Percentiles rank a stretch among this genome's conserved stretches.
These are phyloP conservation scores for Ambrosia trifida DNA, from an alignment of 129 eudicot species.

Conservation along the genomic window DNA sequence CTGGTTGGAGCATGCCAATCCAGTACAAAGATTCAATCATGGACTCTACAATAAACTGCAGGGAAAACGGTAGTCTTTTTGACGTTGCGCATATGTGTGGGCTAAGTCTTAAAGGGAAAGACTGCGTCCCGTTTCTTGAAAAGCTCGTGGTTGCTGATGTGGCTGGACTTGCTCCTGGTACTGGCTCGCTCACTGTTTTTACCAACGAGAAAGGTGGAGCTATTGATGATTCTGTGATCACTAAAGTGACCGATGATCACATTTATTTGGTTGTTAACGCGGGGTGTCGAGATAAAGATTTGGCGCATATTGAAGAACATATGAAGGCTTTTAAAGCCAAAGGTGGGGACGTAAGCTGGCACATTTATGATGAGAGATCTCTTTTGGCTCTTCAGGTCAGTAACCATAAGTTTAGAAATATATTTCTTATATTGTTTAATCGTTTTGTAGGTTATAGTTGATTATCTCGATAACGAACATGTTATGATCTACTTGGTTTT, in stretches of 20 bases:
- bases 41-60: constrained; percentile 90
- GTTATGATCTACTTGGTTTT: constrained; percentile 22
- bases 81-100: constrained; percentile 99
- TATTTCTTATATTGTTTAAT: not conserved
- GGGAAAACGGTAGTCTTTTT: constrained; percentile 88
- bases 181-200: constrained; percentile 82
- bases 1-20: constrained; percentile 99
- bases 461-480: not conserved
- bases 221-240: constrained; percentile 93
- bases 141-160: constrained; percentile 94
- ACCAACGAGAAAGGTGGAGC: constrained; percentile 98
- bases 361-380: constrained; percentile 92
- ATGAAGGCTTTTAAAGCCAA: constrained; percentile 88
- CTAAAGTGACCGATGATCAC: constrained; percentile 90
- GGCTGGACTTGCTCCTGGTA: constrained; percentile 87
- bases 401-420: constrained; percentile 7
- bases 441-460: not conserved
- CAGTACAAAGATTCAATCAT: constrained; percentile 97
- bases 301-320: constrained; percentile 97
- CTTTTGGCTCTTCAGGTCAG: constrained; percentile 95
- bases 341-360: constrained; percentile 99
- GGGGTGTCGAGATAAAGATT: constrained; percentile 96
- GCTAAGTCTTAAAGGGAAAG: constrained; percentile 93
- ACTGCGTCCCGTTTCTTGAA: constrained; percentile 76
- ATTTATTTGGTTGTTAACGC: constrained; percentile 96